Conservation (phyloP, 257 asterid genomes). For the Pogostemon cablin region DNA sequence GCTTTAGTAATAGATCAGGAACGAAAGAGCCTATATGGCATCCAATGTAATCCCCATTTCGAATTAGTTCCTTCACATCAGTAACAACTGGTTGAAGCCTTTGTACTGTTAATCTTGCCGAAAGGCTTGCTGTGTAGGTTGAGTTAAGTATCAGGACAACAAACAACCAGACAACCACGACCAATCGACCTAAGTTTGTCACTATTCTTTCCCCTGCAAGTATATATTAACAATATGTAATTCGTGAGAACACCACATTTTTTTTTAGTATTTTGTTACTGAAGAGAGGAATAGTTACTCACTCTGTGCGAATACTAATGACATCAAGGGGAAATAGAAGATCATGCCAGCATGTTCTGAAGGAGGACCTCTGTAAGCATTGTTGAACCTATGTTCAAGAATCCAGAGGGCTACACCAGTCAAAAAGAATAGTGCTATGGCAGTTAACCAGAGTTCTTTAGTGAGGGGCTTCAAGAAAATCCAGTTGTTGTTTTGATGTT, state of each 20-base stretch:
- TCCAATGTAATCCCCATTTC: slow-evolving; percentile 38
- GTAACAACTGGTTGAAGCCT: slow-evolving; percentile 35
- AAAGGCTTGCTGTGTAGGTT: slow-evolving; percentile 45
- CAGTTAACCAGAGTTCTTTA: slow-evolving; percentile 44
- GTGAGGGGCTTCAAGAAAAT: slow-evolving; percentile 51
- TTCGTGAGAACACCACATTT: background rate
- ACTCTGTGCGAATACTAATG: slow-evolving; percentile 50
- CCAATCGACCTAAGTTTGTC: slow-evolving; percentile 44
- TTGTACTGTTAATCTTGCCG: slow-evolving; percentile 47
- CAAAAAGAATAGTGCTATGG: slow-evolving; percentile 35
- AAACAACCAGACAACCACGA: slow-evolving; percentile 46
- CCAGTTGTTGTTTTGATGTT: slow-evolving; percentile 39
- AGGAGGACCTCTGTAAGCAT: slow-evolving; percentile 48
- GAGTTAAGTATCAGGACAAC: slow-evolving; percentile 52
- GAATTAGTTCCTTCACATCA: slow-evolving; percentile 38
- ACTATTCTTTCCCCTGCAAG: slow-evolving; percentile 44
- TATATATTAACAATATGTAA: background rate
- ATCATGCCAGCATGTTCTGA: slow-evolving; percentile 46
- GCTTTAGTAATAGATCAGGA: background rate
- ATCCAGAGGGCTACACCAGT: slow-evolving; percentile 50
- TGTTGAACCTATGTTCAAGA: slow-evolving; percentile 50
- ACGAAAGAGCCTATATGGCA: slow-evolving; percentile 41
- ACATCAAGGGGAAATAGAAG: slow-evolving; percentile 48
- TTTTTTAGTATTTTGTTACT: background rate
- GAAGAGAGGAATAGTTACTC: slow-evolving; percentile 18